These are phyloP conservation scores for Penicillium sp. DNA, from an alignment of 2,329 filamentous ascomycete genomes.

Conservation along the genomic window DNA sequence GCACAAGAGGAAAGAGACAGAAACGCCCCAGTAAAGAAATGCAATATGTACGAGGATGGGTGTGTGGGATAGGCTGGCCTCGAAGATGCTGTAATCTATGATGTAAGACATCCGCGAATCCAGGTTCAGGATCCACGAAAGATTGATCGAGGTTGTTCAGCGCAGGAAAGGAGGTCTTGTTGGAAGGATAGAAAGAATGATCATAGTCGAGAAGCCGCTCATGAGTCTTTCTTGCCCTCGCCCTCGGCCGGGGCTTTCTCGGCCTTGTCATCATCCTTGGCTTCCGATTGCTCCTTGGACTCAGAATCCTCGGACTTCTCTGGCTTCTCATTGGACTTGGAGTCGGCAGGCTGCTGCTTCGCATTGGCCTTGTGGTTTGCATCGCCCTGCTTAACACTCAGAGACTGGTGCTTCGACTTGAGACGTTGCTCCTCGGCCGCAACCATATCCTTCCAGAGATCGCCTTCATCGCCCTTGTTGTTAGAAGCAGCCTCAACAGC, in stretches of 20 bases:
- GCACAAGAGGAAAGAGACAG: conserved; percentile 3
- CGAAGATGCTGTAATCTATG: conserved; percentile 7
- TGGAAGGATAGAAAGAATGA: too few species aligned
- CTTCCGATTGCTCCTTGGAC: conserved; percentile 7
- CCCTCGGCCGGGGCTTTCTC: conserved; percentile 8
- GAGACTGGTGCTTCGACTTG: conserved; percentile 38
- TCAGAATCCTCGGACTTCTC: conserved; percentile 13
- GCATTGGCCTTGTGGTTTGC: conserved; percentile 7
- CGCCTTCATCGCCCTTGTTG: conserved; percentile 63
- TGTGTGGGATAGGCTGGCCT: conserved; percentile 9
- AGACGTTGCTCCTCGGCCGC: conserved; percentile 44
- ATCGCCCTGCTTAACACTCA: conserved; percentile 29
- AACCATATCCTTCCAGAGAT: conserved; percentile 71
- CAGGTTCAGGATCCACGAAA: too few species aligned
- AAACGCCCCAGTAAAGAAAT: conserved; percentile 11
- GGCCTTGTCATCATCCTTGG: conserved; percentile 17
- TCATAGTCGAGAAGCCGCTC: neutral
- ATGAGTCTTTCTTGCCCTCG: conserved; percentile 17
- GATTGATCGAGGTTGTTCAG: too few species aligned
- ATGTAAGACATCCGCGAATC: too few species aligned
- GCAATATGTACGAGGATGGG: conserved; percentile 10
- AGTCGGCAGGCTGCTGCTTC: conserved; percentile 17
- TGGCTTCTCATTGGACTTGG: conserved; percentile 12
- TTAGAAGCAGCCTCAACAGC: conserved; percentile 82
- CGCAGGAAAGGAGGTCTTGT: too few species aligned